Evolutionary conservation across 306 rosid genomes (phyloP).

Genomic region (Argentina anserina): DNA sequence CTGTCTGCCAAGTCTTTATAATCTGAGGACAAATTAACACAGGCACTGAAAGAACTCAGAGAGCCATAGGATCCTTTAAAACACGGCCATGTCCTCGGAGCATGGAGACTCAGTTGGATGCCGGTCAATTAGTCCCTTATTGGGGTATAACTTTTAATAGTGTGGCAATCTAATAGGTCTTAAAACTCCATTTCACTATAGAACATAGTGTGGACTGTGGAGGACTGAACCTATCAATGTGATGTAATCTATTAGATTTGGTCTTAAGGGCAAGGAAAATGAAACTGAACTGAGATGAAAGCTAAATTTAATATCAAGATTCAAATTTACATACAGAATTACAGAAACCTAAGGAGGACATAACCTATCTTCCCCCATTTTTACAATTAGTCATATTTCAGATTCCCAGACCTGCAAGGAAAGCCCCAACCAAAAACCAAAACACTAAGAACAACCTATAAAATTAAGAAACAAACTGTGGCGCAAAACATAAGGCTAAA

Average conservation of each 20-base stretch:
- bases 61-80: not conserved
- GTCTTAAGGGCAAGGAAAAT: not conserved
- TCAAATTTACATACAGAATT: conserved; percentile 57
- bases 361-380: conserved; percentile 33
- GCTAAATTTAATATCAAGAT: conserved; percentile 25
- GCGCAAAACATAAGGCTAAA: conserved; percentile 17
- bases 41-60: not conserved
- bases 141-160: too few species aligned
- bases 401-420: conserved; percentile 39
- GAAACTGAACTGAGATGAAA: conserved; percentile 34
- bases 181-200: not conserved
- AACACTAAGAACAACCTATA: conserved; percentile 37
- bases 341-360: conserved; percentile 40
- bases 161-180: too few species aligned
- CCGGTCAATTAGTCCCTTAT: not conserved
- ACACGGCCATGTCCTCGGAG: too few species aligned
- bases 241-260: not conserved
- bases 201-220: not conserved
- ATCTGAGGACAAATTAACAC: not conserved
- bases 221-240: not conserved
- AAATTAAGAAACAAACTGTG: conserved; percentile 22
- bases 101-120: too few species aligned
- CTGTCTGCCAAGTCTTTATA: not conserved
- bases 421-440: conserved; percentile 21
- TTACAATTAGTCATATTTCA: conserved; percentile 45